Percentiles rank a stretch among this genome's conserved stretches.
Evolutionary conservation across 2,329 filamentous ascomycete genomes (phyloP).

Genomic region (Fusarium hostae): DNA sequence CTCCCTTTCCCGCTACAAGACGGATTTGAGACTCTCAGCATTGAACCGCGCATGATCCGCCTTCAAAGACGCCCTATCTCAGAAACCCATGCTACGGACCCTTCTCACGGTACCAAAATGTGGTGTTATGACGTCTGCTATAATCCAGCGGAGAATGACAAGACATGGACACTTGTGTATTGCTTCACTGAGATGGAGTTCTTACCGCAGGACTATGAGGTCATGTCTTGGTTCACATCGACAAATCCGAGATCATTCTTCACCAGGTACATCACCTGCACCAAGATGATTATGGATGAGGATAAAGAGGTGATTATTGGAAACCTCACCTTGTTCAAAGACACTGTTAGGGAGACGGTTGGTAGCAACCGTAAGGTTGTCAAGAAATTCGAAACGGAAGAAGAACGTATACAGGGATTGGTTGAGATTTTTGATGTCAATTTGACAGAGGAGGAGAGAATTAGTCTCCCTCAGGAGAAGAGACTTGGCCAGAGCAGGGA

Average conservation of each 20-base stretch:
- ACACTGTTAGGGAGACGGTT: not conserved
- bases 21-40: not conserved
- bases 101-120: not conserved
- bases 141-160: not conserved
- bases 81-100: not conserved
- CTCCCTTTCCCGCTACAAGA: not conserved
- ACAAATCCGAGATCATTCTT: not conserved
- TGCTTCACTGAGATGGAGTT: not conserved
- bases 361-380: not conserved
- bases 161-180: not conserved
- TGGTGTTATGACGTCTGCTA: slow-evolving; percentile 4
- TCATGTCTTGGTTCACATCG: slow-evolving; percentile 5
- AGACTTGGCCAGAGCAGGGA: not conserved
- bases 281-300: not conserved
- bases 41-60: not conserved
- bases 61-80: not conserved
- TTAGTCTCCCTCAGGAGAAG: not conserved
- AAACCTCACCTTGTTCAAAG: not conserved
- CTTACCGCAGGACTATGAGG: not conserved
- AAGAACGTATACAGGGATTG: not conserved
- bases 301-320: not conserved
- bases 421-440: not conserved
- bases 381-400: not conserved
- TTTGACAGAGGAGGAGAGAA: not conserved
- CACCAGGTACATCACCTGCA: not conserved